Base-by-base conservation (phyloP, 495 filamentous ascomycete species). In the Jackrogersella minutella region DNA sequence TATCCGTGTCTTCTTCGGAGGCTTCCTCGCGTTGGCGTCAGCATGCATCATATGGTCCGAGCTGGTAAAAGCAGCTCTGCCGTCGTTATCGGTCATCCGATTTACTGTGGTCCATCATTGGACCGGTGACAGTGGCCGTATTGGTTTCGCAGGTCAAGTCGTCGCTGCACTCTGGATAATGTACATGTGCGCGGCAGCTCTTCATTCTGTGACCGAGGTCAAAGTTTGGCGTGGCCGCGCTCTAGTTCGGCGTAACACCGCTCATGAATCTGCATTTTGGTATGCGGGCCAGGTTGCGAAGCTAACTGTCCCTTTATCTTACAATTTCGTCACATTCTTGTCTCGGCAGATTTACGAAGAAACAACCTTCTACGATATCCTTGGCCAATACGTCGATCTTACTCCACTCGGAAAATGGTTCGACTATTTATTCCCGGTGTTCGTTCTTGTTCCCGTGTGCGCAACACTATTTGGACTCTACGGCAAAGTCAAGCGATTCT, bases 221-320 rank as follows among this genome's bases (percentile, higher is more conserved):
- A 94, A 94, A 70, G 91, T 97, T 26, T 99, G 95, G 95, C 89
- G 95, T 52, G 93, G 94, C 47, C 87, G 95, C 21, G 94, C 94
- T 1, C 81, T 99, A 13, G 94, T 98, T 37, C 88, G 85, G 44
- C 88, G 95, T 58, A 93, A 93, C 66, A 99, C 95, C 0, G 94
- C 94, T 52, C 88, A 87, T 31, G 94, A 97, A 74, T 91, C 88
- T 50, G 95, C 95, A 3, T 94, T 93, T 61, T 99, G 95, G 92
- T 99, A 97, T 76, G 89, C 92, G 8, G 87, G 89, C 26, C 91
- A 97, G 66, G 90, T 97, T 24, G 93, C 95, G 7, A 88, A 91
- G 51, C 84, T 99, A 28, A 96, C 91, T 30, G 93, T 97, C 3
- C 95, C 95, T 2, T 84, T 98, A 14, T 88, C 91, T 16, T 97